Conservation (phyloP, 2,329 filamentous ascomycete genomes). For the Penicillium concentricum region DNA sequence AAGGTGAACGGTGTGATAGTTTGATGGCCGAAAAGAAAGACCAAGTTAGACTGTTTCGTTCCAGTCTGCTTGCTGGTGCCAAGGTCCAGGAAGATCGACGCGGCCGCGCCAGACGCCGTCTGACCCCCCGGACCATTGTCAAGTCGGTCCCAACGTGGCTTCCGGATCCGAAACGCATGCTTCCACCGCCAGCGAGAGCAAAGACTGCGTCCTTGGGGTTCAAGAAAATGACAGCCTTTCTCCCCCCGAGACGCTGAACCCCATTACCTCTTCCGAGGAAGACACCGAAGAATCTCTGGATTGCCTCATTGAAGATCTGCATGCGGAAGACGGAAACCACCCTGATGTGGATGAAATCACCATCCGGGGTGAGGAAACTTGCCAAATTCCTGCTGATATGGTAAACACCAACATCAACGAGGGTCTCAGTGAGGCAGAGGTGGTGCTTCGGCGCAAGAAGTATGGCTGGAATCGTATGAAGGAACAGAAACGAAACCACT, state of each 20-base stretch:
- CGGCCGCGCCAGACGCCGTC: neutral
- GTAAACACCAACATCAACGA: conserved; percentile 71
- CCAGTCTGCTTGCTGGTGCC: neutral
- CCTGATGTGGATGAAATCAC: conserved; percentile 61
- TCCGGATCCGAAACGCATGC: neutral
- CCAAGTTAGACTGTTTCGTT: neutral
- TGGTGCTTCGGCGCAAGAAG: conserved; percentile 62
- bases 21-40: neutral
- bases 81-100: neutral
- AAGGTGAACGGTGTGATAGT: neutral
- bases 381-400: conserved; percentile 68
- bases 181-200: neutral
- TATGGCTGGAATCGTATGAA: conserved; percentile 87
- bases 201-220: neutral
- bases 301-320: conserved; percentile 80
- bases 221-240: neutral
- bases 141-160: neutral
- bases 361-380: conserved; percentile 53
- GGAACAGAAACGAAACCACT: conserved; percentile 81
- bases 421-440: conserved; percentile 72
- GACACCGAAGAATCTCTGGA: conserved; percentile 74
- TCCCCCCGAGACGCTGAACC: neutral
- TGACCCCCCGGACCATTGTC: neutral
- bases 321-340: conserved; percentile 73
- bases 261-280: neutral